A percentile compares a stretch with the other conserved stretches of the same genome.
phyloP scores from a whole-genome alignment of 2,329 filamentous ascomycete species.

The Plectosphaerella sp. region DNA sequence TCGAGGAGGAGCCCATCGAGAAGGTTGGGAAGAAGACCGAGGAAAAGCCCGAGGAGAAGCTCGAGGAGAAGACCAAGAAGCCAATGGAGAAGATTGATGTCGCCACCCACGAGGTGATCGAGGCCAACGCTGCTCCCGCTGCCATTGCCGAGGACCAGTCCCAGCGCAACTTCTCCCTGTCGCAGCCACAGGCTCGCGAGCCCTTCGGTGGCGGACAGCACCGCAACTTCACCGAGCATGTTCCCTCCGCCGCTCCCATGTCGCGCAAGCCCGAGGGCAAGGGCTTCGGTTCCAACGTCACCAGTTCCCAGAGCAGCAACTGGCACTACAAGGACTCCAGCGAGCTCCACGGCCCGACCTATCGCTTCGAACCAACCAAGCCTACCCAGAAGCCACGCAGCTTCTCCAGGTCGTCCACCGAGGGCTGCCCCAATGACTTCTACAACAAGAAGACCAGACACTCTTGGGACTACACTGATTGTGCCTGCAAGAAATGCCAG shows the following conservation, averaged over 20 bases:
- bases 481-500: background rate
- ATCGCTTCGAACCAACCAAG: background rate
- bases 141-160: no score
- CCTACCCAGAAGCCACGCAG: background rate
- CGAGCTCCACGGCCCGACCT: slow-evolving; percentile 1
- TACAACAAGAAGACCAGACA: background rate
- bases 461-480: background rate
- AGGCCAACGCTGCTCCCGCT: no score
- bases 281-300: no score
- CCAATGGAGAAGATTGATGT: slow-evolving; percentile 14
- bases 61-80: slow-evolving; percentile 15
- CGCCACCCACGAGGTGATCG: slow-evolving; percentile 6
- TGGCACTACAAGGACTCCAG: background rate
- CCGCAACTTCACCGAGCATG: no score
- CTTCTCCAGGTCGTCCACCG: background rate
- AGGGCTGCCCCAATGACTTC: background rate
- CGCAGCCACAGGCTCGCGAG: no score
- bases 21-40: slow-evolving; percentile 2
- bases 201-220: no score
- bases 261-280: no score
- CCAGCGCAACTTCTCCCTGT: no score
- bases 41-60: slow-evolving; percentile 12
- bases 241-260: no score
- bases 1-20: slow-evolving; percentile 10
- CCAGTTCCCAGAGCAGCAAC: no score